phyloP scores from a whole-genome alignment of 805 yeast genomes.

The Kazachstania africana region DNA sequence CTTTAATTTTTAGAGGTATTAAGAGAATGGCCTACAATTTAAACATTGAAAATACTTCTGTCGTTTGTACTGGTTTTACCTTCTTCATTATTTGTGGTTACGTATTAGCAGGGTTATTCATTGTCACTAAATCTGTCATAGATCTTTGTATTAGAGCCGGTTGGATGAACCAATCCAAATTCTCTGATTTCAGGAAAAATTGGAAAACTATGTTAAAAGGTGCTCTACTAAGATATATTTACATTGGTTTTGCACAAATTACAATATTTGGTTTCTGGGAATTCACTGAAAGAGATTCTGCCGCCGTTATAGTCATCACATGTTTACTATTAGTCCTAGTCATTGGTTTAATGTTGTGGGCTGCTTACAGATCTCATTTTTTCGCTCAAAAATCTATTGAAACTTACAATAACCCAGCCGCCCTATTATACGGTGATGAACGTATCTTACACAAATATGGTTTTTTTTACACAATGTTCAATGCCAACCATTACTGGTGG shows the following conservation, averaged over 20 bases:
- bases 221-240: slow-evolving; percentile 61
- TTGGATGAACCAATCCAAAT: slow-evolving; percentile 38
- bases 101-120: slow-evolving; percentile 51
- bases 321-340: slow-evolving; percentile 55
- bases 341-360: slow-evolving; percentile 48
- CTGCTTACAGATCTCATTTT: slow-evolving; percentile 49
- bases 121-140: slow-evolving; percentile 40
- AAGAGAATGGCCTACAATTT: slow-evolving; percentile 70
- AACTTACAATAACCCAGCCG: slow-evolving; percentile 70
- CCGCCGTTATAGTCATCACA: slow-evolving; percentile 78
- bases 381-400: slow-evolving; percentile 53
- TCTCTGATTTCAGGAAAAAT: slow-evolving; percentile 37
- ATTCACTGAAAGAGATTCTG: slow-evolving; percentile 67
- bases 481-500: slow-evolving; percentile 75
- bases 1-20: slow-evolving; percentile 74
- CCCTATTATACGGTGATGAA: slow-evolving; percentile 69
- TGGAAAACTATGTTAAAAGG: slow-evolving; percentile 64
- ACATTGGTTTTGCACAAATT: slow-evolving; percentile 77
- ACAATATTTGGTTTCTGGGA: slow-evolving; percentile 77
- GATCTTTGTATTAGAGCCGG: slow-evolving; percentile 36
- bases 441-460: slow-evolving; percentile 68
- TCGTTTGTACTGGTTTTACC: slow-evolving; percentile 79
- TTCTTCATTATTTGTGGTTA: slow-evolving; percentile 74
- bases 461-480: slow-evolving; percentile 80
- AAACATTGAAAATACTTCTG: slow-evolving; percentile 68